Evolutionary conservation across 148 eudicot genomes (phyloP).

Genomic region (Vaccinium myrtillus): DNA sequence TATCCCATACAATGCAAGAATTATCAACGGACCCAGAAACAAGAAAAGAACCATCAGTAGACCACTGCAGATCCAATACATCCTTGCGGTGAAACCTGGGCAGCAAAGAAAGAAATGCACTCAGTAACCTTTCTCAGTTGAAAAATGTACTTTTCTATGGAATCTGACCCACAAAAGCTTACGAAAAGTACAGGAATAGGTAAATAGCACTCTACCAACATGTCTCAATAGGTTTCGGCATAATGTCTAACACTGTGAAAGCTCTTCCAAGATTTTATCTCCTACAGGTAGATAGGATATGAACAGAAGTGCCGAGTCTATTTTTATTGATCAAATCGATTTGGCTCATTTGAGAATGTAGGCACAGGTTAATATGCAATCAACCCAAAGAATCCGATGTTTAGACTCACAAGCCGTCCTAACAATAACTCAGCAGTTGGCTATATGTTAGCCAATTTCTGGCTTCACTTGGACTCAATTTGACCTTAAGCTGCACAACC

Average conservation of each 20-base stretch:
- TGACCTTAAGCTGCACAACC: not conserved
- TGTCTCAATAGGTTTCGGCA: not conserved
- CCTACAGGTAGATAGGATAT: not conserved
- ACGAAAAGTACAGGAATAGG: not conserved
- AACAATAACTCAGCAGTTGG: not conserved
- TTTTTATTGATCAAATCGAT: not conserved
- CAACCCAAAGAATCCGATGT: not conserved
- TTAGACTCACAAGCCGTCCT: not conserved
- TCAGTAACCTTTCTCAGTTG: not conserved
- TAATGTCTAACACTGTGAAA: not conserved
- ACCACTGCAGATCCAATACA: slow-evolving; percentile 94
- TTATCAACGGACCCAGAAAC: slow-evolving; percentile 98
- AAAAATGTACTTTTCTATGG: not conserved
- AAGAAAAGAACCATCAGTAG: slow-evolving; percentile 78
- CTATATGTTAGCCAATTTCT: not conserved
- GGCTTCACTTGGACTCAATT: not conserved
- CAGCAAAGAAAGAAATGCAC: not conserved
- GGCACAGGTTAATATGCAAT: not conserved
- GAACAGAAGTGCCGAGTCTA: not conserved
- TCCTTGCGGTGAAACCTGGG: slow-evolving; percentile 90
- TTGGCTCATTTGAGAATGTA: not conserved
- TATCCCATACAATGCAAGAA: slow-evolving; percentile 96
- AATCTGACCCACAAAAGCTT: not conserved
- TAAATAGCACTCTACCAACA: not conserved
- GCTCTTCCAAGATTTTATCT: not conserved